These are phyloP conservation scores for Aspergillus leporis DNA, from an alignment of 495 filamentous ascomycete species.

Conservation along the genomic window DNA sequence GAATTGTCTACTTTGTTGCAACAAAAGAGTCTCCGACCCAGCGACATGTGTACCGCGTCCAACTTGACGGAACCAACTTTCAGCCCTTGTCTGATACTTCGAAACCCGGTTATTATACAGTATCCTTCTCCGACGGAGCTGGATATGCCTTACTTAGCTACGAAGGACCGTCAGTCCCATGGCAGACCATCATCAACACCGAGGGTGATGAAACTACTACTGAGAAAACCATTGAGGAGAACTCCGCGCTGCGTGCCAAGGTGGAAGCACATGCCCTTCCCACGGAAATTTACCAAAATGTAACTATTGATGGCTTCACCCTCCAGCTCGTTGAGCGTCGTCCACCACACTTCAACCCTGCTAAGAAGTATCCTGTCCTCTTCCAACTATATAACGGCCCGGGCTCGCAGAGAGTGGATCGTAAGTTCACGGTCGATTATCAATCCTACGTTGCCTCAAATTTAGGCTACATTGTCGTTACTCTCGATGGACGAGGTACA, in stretches of 20 bases:
- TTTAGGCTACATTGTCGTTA: constrained; percentile 93
- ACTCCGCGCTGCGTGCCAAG: constrained; percentile 63
- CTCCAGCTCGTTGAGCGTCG: constrained; percentile 89
- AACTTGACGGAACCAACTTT: constrained; percentile 73
- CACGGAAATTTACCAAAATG: constrained; percentile 78
- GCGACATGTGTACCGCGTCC: constrained; percentile 87
- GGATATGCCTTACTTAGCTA: constrained; percentile 84
- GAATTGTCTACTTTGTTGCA: constrained; percentile 85
- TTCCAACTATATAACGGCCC: constrained; percentile 94
- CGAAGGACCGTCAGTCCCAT: constrained; percentile 81
- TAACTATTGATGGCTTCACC: constrained; percentile 74
- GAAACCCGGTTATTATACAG: constrained; percentile 78
- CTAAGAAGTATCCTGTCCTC: constrained; percentile 86
- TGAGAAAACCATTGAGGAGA: constrained; percentile 75
- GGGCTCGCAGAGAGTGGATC: constrained; percentile 81
- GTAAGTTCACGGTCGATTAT: constrained; percentile 82
- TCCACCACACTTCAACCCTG: constrained; percentile 84
- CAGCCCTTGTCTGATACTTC: constrained; percentile 70
- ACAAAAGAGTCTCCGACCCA: constrained; percentile 87
- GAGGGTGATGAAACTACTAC: constrained; percentile 63
- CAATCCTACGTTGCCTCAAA: constrained; percentile 84
- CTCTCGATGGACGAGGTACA: constrained; percentile 90
- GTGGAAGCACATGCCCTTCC: constrained; percentile 80
- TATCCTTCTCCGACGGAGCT: constrained; percentile 80
- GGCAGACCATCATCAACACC: constrained; percentile 88